Percentiles rank a stretch among this genome's conserved stretches.
Conservation (phyloP, 257 asterid genomes). For the Solanum acaule region DNA sequence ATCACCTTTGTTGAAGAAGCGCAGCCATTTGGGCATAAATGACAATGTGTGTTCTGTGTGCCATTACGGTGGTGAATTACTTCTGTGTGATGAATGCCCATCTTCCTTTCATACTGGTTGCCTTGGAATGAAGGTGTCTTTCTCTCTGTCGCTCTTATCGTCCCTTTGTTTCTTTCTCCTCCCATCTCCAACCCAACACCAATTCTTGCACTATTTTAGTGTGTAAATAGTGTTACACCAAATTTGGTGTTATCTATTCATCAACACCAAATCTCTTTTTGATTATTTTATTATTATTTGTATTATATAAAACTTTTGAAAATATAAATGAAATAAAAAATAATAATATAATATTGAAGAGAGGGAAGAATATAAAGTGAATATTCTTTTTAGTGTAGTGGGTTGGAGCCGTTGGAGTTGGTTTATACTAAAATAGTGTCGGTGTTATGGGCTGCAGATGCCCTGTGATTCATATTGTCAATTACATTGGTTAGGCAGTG, state of each 20-base stretch:
- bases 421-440: neutral
- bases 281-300: neutral
- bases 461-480: neutral
- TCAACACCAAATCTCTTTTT: neutral
- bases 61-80: constrained; percentile 65
- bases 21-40: constrained; percentile 12
- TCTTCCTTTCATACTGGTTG: constrained; percentile 60
- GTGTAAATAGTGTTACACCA: neutral
- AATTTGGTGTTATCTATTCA: neutral
- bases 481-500: neutral
- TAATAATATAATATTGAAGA: neutral
- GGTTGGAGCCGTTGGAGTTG: neutral
- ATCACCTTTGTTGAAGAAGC: constrained; percentile 15
- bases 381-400: neutral
- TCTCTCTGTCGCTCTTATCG: neutral
- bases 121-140: constrained; percentile 55
- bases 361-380: neutral
- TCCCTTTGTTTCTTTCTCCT: neutral
- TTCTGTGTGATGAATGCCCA: constrained; percentile 74
- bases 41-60: constrained; percentile 69
- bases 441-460: neutral
- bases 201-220: neutral
- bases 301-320: neutral
- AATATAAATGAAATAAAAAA: neutral
- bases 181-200: neutral